Evolutionary conservation across 139 green algal species (phyloP).

Genomic region (Microglena sp.): DNA sequence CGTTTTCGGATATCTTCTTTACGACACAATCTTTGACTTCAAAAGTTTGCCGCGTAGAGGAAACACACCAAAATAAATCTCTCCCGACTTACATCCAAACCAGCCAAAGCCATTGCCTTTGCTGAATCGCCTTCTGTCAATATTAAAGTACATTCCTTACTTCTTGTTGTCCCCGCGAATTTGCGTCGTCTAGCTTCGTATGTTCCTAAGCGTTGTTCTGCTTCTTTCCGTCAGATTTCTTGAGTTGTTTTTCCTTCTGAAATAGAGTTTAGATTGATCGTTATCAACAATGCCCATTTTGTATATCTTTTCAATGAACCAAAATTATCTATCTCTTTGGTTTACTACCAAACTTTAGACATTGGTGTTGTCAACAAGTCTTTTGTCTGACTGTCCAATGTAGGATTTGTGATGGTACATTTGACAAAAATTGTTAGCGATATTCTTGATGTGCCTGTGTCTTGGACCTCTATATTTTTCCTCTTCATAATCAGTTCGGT

Average conservation of each 20-base stretch:
- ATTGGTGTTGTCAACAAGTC: neutral
- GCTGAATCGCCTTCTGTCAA: constrained; percentile 58
- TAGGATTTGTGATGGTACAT: neutral
- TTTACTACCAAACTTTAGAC: neutral
- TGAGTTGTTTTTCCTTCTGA: neutral
- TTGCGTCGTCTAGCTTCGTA: constrained; percentile 58
- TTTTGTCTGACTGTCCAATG: constrained; percentile 1
- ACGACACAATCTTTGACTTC: constrained; percentile 45
- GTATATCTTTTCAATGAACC: neutral
- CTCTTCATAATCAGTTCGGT: neutral
- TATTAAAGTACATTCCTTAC: constrained; percentile 50
- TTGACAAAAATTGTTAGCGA: neutral
- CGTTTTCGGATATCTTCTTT: constrained; percentile 45
- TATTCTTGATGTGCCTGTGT: neutral
- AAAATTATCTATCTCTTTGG: neutral
- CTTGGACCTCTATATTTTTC: neutral
- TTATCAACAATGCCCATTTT: neutral
- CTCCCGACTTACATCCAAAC: constrained; percentile 43
- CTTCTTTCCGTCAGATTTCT: constrained; percentile 8
- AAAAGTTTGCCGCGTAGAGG: constrained; percentile 51
- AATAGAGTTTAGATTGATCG: neutral
- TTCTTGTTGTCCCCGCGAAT: constrained; percentile 37
- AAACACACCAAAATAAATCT: constrained; percentile 51
- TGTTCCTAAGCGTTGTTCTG: constrained; percentile 12
- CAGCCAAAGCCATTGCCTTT: constrained; percentile 47